Evolutionary conservation across 148 eudicot genomes (phyloP), one percentile per base, ranked within the genome.

Genomic region (Nepenthes gracilis): DNA sequence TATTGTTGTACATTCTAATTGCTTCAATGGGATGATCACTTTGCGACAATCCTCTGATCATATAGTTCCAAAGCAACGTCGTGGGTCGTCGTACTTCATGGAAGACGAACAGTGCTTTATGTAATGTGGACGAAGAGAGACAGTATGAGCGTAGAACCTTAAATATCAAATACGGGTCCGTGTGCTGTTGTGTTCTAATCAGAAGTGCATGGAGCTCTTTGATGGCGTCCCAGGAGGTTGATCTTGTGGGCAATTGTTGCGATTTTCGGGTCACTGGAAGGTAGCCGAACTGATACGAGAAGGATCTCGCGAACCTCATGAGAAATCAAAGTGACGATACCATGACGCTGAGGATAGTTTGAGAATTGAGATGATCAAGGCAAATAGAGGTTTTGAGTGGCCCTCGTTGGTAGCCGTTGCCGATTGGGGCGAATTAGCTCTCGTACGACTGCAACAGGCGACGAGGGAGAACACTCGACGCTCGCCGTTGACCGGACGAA

Each of bases 191-290:
- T 36, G 81, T 73, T 82, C 79, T 78, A 50, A 87, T 71, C 13
- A 80, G 56, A 54, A 67, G 77, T 4, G 75, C 84, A 57, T 84
- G 90, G 47, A 82, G 81, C 79, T 81, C 85, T 78, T 74, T 78
- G 54, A 70, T 64, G 72, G 79, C 43, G 51, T 60, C 68, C 45
- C 45, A 3, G 35, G 72, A 67, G 62, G 47, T 36, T 56, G 67
- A 62, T 40, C 49, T 55, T 4, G 47, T 55, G 72, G 12, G 36
- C 32, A 57, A 15, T 57, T 57, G 35, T 51, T 45, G 66, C 7
- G 61, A 36, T 35, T 67, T 57, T 23, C 52, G 56, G 14, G 38
- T 63, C 38, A 15, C 54, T 33, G 69, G 33, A 57, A 50, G 61
- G 52, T 57, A 59, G 62, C 58, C 35, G 15, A 68, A 60, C 64